phyloP scores from a whole-genome alignment of 495 filamentous ascomycete species.

The Pyrenopolyporus hunteri region DNA sequence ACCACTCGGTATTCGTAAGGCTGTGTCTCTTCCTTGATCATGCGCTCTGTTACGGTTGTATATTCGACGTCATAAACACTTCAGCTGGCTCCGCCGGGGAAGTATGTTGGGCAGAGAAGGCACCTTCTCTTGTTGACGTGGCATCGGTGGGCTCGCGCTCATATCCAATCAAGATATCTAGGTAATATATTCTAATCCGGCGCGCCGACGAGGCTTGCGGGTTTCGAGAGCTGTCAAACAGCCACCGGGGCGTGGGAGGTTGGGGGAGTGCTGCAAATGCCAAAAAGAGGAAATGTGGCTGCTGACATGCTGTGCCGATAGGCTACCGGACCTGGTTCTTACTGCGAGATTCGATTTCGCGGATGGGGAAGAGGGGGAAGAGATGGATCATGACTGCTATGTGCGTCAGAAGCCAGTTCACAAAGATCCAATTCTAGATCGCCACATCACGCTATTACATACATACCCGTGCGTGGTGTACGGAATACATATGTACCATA shows the following conservation, averaged over 20 bases:
- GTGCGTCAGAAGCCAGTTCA: constrained; percentile 9
- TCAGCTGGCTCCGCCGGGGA: not conserved
- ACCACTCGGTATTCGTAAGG: constrained; percentile 4
- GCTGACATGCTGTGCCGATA: constrained; percentile 18
- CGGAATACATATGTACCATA: not conserved
- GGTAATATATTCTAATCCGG: constrained; percentile 11
- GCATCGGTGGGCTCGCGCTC: constrained; percentile 2
- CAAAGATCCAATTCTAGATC: constrained; percentile 28
- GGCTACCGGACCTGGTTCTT: constrained; percentile 21
- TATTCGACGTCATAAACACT: not conserved
- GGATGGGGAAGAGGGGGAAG: constrained; percentile 17
- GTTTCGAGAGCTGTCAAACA: constrained; percentile 4
- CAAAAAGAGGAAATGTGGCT: constrained; percentile 29
- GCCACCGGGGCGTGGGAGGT: constrained; percentile 2
- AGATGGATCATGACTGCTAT: constrained; percentile 2
- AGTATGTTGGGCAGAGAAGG: constrained; percentile 9
- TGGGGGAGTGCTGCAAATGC: constrained; percentile 4
- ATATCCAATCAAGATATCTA: not conserved
- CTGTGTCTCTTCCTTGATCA: constrained; percentile 22
- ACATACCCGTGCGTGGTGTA: no score
- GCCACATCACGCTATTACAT: constrained; percentile 29
- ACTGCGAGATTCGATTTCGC: constrained; percentile 31
- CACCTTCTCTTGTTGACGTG: constrained; percentile 18
- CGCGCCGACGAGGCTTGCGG: constrained; percentile 12
- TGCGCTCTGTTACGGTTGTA: not conserved